These are phyloP conservation scores for Debaryomyces maramus DNA, from an alignment of 805 yeast genomes.

Conservation along the genomic window DNA sequence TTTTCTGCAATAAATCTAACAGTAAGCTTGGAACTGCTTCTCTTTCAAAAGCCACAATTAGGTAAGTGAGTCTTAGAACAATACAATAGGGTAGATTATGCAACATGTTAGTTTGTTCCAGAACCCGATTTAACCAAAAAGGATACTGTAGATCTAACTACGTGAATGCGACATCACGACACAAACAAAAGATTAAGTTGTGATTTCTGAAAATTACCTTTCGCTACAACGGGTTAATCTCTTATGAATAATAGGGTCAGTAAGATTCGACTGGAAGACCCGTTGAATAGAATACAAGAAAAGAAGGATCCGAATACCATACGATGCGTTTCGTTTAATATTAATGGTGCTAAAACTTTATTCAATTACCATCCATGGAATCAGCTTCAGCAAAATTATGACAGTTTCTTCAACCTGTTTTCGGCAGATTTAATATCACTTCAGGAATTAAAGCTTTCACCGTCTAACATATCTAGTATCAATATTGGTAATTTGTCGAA, in stretches of 20 bases:
- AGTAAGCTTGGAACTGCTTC: too few species aligned
- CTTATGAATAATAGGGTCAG: background rate
- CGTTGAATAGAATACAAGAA: conserved; percentile 12
- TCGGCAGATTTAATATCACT: conserved; percentile 78
- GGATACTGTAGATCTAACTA: too few species aligned
- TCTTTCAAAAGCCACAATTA: too few species aligned
- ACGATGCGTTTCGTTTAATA: conserved; percentile 73
- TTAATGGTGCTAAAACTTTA: conserved; percentile 80
- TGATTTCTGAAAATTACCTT: too few species aligned
- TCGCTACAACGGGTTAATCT: too few species aligned
- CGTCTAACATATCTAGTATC: conserved; percentile 20
- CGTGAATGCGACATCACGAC: background rate
- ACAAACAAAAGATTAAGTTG: background rate
- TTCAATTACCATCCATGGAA: conserved; percentile 87
- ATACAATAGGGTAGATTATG: too few species aligned
- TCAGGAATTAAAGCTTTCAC: conserved; percentile 75
- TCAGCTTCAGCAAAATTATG: conserved; percentile 35
- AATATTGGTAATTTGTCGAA: conserved; percentile 57
- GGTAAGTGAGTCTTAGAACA: too few species aligned
- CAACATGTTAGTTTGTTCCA: too few species aligned
- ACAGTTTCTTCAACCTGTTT: conserved; percentile 50
- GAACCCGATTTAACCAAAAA: too few species aligned
- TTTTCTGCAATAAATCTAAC: too few species aligned
- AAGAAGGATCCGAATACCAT: conserved; percentile 16
- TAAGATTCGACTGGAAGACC: conserved; percentile 7